Conservation (phyloP, 139 green algal genomes). For the Chlamydomonas applanata region DNA sequence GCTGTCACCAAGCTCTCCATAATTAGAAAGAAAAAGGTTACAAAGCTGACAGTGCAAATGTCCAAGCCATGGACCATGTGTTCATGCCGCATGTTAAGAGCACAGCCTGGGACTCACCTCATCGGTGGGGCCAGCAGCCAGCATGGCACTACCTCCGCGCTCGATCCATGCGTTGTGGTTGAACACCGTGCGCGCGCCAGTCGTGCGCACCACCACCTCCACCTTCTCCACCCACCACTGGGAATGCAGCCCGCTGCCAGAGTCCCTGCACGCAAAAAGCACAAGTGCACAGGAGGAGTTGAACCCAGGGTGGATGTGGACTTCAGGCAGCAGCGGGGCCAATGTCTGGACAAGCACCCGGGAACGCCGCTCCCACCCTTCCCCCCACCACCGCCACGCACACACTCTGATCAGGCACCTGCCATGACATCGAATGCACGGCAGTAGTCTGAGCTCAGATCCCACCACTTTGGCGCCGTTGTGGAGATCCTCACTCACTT, state of each 20-base stretch:
- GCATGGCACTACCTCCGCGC: neutral
- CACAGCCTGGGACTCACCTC: neutral
- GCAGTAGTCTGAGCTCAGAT: neutral
- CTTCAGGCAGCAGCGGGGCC: too few relatives aligned
- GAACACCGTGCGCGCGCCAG: neutral
- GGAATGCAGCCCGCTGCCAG: neutral
- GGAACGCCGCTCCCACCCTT: too few relatives aligned
- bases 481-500: neutral
- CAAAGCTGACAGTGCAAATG: too few relatives aligned
- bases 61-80: too few relatives aligned
- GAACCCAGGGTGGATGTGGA: too few relatives aligned
- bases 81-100: too few relatives aligned
- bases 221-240: slow-evolving; percentile 6
- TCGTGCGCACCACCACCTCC: neutral
- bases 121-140: neutral
- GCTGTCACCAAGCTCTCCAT: too few relatives aligned
- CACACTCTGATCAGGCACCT: too few relatives aligned
- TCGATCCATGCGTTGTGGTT: neutral
- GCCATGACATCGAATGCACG: neutral
- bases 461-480: neutral
- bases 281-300: too few relatives aligned
- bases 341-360: too few relatives aligned
- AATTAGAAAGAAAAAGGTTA: too few relatives aligned
- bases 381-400: too few relatives aligned
- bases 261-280: neutral